Percentiles rank a stretch among this genome's conserved stretches.
Conservation (phyloP, 2,329 filamentous ascomycete species). For the Fusarium succisae region DNA sequence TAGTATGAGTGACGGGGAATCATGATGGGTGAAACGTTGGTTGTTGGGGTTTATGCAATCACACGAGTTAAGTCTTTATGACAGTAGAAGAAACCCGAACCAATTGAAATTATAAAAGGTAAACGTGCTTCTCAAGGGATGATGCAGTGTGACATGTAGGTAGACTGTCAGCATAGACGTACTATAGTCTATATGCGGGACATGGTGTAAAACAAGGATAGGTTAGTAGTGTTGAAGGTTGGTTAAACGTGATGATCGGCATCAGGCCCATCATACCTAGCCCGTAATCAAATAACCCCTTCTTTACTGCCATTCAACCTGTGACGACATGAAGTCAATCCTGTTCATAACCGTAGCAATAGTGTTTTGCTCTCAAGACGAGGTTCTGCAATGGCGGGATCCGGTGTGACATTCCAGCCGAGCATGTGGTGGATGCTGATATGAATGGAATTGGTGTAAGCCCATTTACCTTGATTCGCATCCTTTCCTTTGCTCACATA, state of each 20-base stretch:
- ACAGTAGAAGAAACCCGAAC: neutral
- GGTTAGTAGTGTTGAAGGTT: neutral
- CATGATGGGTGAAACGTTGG: neutral
- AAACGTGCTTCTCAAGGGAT: neutral
- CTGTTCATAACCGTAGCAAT: neutral
- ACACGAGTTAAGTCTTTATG: neutral
- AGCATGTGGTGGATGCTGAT: slow-evolving; percentile 17
- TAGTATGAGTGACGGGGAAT: neutral
- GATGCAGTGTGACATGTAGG: neutral
- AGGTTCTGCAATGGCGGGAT: slow-evolving; percentile 3
- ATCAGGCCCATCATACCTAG: neutral
- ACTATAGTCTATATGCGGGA: neutral
- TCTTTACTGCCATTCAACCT: neutral
- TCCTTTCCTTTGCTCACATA: neutral
- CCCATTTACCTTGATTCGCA: neutral
- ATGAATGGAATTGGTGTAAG: slow-evolving; percentile 28
- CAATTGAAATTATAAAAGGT: neutral
- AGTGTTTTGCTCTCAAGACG: neutral
- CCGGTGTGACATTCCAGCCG: neutral
- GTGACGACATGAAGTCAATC: neutral
- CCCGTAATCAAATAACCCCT: neutral
- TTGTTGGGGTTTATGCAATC: neutral
- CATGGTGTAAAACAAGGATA: slow-evolving; percentile 13
- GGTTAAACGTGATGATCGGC: slow-evolving; percentile 1
- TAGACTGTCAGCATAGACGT: neutral